Base-by-base conservation (phyloP, 2,329 filamentous ascomycete species). In the Aspergillaceae sp. region DNA sequence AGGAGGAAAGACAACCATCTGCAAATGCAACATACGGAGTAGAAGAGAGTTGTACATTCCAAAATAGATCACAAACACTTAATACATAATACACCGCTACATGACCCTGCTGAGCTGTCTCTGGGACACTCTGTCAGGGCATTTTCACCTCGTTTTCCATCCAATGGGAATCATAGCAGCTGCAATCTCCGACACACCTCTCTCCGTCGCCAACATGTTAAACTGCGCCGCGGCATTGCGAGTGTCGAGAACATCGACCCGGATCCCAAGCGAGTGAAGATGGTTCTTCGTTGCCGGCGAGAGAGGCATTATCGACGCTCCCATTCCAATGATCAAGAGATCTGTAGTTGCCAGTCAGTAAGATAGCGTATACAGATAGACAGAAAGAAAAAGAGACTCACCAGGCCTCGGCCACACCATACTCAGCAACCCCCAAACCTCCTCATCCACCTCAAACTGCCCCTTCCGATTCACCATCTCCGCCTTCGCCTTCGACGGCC, bases 211-310 rank as follows among this genome's bases (percentile, higher is more conserved):
- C 45, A 98, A 71, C 59, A 98, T 65, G 63, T 98, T 98, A 67
- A 92, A 98, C 65, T 96, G 89, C 32, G 90, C 85, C 1, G 91
- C 87, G 6, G 92, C 92, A 68, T 97, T 97, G 52, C 88, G 76
- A 30, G 92, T 97, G 69, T 97, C 92, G 60, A 91, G 78, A 3
- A 96, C 77, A 60, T 98, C 92, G 4, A 97, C 75, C 47, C 87
- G 76, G 56, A 97, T 86, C 0, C 92, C 92, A 37, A 97, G 67
- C 29, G 79, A 77, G 51, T 83, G 84, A 47, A 98, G 80, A 56
- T 82, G 75, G 48, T 75, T 75, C 56, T 84, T 82, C 38, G 87
- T 87, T 55, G 81, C 76, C 1, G 86, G 86, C 46, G 85, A 87
- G 5, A 97, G 68, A 0, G 89, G 89, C 42, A 82, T 72, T 43